Percentiles rank a stretch among this genome's conserved stretches.
These are phyloP conservation scores for Talaromyces albobiverticillius DNA, from an alignment of 2,329 filamentous ascomycete species.

Conservation along the genomic window DNA sequence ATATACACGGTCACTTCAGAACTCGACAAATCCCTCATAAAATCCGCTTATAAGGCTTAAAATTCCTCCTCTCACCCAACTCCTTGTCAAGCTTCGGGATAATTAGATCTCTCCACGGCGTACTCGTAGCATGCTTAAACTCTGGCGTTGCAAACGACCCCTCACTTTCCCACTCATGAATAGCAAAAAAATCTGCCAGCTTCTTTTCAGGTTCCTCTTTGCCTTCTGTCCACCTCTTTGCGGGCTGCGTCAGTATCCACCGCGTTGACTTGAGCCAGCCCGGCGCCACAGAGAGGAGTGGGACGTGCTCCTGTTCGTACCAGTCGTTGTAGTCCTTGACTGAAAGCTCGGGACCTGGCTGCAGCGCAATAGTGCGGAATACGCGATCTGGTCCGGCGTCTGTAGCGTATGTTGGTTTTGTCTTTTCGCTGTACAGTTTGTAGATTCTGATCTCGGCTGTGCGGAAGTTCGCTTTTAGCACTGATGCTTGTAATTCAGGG, in stretches of 20 bases:
- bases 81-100: neutral
- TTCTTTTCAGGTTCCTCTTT: neutral
- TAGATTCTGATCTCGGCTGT: neutral
- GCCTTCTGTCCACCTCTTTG: neutral
- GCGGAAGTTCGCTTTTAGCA: neutral
- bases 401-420: neutral
- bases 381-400: neutral
- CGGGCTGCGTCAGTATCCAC: neutral
- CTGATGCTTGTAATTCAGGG: neutral
- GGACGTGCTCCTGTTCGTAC: constrained; percentile 6
- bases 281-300: neutral
- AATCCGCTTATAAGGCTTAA: neutral
- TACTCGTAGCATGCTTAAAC: neutral
- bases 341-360: neutral
- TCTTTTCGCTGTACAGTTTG: neutral
- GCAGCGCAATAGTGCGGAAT: neutral
- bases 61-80: neutral
- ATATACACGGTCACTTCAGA: neutral
- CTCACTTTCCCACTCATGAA: constrained; percentile 1
- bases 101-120: constrained; percentile 3
- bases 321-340: constrained; percentile 4
- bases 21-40: neutral
- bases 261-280: constrained; percentile 9
- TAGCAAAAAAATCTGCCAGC: neutral
- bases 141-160: neutral